Evolutionary conservation across 768 basidiomycete species (phyloP).

Genomic region (Leccinum rimulosum): DNA sequence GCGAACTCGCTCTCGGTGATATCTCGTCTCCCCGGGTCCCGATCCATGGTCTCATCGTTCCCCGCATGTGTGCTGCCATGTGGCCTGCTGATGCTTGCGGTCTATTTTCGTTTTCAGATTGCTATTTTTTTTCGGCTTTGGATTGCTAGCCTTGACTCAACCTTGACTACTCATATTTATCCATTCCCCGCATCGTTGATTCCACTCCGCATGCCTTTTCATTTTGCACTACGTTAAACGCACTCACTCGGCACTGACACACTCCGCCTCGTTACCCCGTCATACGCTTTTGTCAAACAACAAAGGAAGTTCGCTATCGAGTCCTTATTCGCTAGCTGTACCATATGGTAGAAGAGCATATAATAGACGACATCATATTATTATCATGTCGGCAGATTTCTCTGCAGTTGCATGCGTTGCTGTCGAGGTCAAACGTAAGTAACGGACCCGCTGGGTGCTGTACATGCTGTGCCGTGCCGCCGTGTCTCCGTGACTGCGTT

Average conservation of each 20-base stretch:
- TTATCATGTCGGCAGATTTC: neutral
- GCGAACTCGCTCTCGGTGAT: neutral
- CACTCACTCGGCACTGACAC: slow-evolving; percentile 3
- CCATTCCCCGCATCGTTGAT: slow-evolving; percentile 19
- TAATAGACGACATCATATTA: slow-evolving; percentile 16
- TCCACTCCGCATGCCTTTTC: slow-evolving; percentile 14
- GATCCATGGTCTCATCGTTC: neutral
- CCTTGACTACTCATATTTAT: neutral
- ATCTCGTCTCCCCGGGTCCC: neutral
- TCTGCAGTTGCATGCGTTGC: neutral
- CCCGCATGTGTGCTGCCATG: neutral
- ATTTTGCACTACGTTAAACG: slow-evolving; percentile 7
- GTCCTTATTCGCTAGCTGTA: slow-evolving; percentile 17
- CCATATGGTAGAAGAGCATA: slow-evolving; percentile 1
- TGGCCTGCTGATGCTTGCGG: neutral
- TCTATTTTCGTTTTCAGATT: neutral
- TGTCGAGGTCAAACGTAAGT: slow-evolving; percentile 2
- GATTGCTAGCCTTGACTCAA: slow-evolving; percentile 9
- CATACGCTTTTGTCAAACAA: neutral
- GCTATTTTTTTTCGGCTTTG: neutral
- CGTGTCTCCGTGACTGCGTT: slow-evolving; percentile 5
- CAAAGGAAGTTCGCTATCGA: slow-evolving; percentile 5
- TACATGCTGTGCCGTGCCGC: neutral
- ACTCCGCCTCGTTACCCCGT: neutral
- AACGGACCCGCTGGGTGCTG: neutral